Evolutionary conservation across 345 rosid species (phyloP).

Genomic region (Boechera divaricarpa): DNA sequence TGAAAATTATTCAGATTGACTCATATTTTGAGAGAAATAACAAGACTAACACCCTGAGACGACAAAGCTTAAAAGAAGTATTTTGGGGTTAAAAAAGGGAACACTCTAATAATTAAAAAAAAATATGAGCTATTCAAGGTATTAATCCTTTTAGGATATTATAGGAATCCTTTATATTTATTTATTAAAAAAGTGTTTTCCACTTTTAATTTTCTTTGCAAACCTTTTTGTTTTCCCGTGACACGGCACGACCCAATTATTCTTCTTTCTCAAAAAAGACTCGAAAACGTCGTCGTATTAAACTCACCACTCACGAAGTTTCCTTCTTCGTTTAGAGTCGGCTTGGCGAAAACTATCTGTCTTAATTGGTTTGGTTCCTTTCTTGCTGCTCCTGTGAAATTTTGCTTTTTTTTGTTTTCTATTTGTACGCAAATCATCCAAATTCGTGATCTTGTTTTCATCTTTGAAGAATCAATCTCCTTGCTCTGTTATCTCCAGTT

Average conservation of each 20-base stretch:
- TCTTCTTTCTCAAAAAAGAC: neutral
- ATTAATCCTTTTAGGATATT: too few species aligned
- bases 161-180: too few species aligned
- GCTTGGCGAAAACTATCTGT: neutral
- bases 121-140: too few species aligned
- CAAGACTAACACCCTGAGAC: too few species aligned
- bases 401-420: neutral
- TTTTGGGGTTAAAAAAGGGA: too few species aligned
- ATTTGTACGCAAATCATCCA: slow-evolving; percentile 6
- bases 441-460: neutral
- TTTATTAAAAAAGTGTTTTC: too few species aligned
- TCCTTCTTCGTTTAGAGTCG: slow-evolving; percentile 20
- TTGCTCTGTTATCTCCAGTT: slow-evolving; percentile 24
- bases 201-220: neutral
- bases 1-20: too few species aligned
- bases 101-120: too few species aligned
- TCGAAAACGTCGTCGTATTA: slow-evolving; percentile 31
- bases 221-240: neutral
- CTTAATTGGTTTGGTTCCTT: neutral
- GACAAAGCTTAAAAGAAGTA: too few species aligned
- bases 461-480: neutral
- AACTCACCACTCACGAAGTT: slow-evolving; percentile 18
- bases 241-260: slow-evolving; percentile 31
- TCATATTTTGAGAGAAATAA: too few species aligned
- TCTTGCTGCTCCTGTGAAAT: neutral